Percentiles rank a stretch among this genome's conserved stretches.
phyloP scores from a whole-genome alignment of 2,329 filamentous ascomycete species.

The Mycosphaerella sp. region DNA sequence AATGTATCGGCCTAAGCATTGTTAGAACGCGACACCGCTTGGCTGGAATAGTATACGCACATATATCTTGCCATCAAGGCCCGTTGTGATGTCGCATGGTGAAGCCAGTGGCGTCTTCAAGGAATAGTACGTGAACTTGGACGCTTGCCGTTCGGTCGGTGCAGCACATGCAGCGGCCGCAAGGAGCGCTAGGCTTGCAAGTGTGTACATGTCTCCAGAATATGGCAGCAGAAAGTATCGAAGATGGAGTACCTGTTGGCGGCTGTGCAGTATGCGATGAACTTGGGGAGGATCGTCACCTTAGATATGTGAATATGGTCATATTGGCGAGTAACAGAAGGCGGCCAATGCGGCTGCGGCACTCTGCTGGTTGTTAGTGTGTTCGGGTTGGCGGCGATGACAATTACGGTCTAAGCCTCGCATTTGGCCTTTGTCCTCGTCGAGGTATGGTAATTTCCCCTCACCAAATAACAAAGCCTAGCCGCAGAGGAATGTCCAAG shows the following conservation, averaged over 20 bases:
- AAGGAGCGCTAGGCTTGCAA: slow-evolving; percentile 14
- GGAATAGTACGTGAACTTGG: slow-evolving; percentile 19
- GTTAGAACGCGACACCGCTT: background rate
- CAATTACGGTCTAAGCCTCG: no score
- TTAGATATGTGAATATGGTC: background rate
- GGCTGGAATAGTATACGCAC: background rate
- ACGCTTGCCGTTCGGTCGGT: slow-evolving; percentile 15
- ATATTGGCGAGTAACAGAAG: no score
- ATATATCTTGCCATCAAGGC: slow-evolving; percentile 19
- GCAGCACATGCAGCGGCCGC: slow-evolving; percentile 10
- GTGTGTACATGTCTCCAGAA: slow-evolving; percentile 9
- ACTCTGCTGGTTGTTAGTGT: no score
- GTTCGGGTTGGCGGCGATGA: no score
- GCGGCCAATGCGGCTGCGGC: no score
- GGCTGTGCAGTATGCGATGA: background rate
- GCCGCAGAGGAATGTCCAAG: no score
- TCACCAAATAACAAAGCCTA: no score
- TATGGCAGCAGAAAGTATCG: background rate
- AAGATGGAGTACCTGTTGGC: background rate
- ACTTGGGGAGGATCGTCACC: slow-evolving; percentile 2
- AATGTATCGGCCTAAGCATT: slow-evolving; percentile 21
- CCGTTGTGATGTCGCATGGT: slow-evolving; percentile 21
- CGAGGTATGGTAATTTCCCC: no score
- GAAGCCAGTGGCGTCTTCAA: slow-evolving; percentile 17
- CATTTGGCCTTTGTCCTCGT: no score